Conservation (phyloP, 305 asterid genomes). For the Andrographis paniculata region DNA sequence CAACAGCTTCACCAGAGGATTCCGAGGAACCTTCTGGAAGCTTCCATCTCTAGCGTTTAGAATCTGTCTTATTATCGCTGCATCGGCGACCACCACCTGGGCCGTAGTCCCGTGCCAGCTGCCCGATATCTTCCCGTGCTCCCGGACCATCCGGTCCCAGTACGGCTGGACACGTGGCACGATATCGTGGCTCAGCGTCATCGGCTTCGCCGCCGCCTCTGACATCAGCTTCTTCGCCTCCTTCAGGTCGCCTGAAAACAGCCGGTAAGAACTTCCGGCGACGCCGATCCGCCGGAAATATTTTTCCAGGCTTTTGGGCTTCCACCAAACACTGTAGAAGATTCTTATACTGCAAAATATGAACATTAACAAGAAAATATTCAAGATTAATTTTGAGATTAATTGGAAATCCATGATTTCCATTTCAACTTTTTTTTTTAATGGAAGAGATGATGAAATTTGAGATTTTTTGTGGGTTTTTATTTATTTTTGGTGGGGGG, state of each 20-base stretch:
- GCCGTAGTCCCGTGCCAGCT: conserved; percentile 23
- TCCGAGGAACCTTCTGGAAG: conserved; percentile 18
- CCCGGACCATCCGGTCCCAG: conserved; percentile 6
- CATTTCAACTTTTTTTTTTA: too few relatives aligned
- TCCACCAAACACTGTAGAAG: conserved; percentile 20
- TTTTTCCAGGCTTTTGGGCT: conserved; percentile 19
- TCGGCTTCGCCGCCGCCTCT: conserved; percentile 12
- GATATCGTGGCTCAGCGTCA: conserved; percentile 15
- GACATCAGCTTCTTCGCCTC: conserved; percentile 3
- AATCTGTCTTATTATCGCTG: conserved; percentile 17
- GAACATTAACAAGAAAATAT: background rate
- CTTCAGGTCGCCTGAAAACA: conserved; percentile 14
- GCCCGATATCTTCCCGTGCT: conserved; percentile 16
- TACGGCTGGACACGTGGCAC: conserved; percentile 9
- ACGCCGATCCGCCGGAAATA: conserved; percentile 17
- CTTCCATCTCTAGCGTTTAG: conserved; percentile 19
- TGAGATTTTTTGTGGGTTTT: too few relatives aligned
- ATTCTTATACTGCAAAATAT: background rate
- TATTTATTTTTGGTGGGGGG: too few relatives aligned
- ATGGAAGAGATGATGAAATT: too few relatives aligned
- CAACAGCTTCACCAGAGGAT: conserved; percentile 23
- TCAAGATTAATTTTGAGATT: too few relatives aligned
- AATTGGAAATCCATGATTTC: too few relatives aligned
- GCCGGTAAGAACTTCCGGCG: conserved; percentile 18
- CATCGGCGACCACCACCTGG: conserved; percentile 20